Percentiles rank a stretch among this genome's conserved stretches.
Evolutionary conservation across 106 monocot genomes (phyloP).

Genomic region (Dendrobium officinale): DNA sequence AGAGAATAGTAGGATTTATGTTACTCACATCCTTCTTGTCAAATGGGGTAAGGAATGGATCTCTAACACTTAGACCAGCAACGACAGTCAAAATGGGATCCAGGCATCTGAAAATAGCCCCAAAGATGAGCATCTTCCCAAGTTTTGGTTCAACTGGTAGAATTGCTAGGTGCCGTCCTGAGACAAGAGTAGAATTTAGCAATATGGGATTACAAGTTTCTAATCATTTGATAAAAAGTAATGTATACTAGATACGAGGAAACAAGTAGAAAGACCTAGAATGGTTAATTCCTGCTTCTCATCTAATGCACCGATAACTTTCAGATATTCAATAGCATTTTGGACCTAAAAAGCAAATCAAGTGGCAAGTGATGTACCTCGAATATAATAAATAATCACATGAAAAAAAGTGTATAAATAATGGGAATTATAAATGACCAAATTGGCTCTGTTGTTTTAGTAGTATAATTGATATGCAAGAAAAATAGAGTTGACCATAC

Average conservation of each 20-base stretch:
- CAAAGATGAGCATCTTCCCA: constrained; percentile 96
- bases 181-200: constrained; percentile 1
- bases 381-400: not conserved
- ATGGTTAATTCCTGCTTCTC: constrained; percentile 81
- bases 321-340: constrained; percentile 98
- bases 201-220: not conserved
- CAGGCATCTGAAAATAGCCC: constrained; percentile 91
- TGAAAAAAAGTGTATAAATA: not conserved
- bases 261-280: constrained; percentile 47
- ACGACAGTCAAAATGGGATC: constrained; percentile 96
- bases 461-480: not conserved
- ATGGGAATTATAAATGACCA: not conserved
- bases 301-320: constrained; percentile 95
- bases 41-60: constrained; percentile 93
- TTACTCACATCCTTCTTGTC: constrained; percentile 97
- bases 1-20: not conserved
- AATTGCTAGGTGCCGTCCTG: constrained; percentile 86
- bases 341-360: constrained; percentile 60
- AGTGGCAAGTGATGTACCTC: not conserved
- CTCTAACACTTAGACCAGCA: constrained; percentile 93
- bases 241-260: not conserved
- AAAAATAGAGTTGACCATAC: constrained; percentile 25
- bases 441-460: not conserved
- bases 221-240: not conserved
- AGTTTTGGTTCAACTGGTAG: constrained; percentile 98